These are phyloP conservation scores for Trichoderma aggressivum DNA, from an alignment of 2,329 filamentous ascomycete genomes.

Conservation along the genomic window DNA sequence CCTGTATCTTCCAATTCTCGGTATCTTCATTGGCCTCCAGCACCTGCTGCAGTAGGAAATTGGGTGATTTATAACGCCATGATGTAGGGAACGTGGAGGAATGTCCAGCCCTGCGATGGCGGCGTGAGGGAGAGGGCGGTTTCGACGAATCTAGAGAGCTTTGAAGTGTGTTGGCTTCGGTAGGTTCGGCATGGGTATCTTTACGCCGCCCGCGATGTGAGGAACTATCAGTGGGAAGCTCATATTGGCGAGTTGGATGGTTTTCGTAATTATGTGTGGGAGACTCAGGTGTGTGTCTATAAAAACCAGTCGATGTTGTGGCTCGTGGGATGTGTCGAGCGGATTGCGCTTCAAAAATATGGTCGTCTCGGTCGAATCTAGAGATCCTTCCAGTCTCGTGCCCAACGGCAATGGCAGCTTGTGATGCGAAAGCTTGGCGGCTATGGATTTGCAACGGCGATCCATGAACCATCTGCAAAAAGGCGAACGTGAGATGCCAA, in stretches of 20 bases:
- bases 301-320: neutral
- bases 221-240: no score
- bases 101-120: neutral
- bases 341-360: neutral
- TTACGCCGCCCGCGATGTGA: neutral
- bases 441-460: neutral
- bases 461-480: slow-evolving; percentile 12
- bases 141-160: neutral
- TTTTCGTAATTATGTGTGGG: neutral
- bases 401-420: slow-evolving; percentile 3
- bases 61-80: slow-evolving; percentile 22
- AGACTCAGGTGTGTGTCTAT: neutral
- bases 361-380: slow-evolving; percentile 1
- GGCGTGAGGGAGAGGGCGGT: neutral
- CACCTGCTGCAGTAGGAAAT: slow-evolving; percentile 26
- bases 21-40: slow-evolving; percentile 17
- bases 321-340: neutral
- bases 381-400: neutral
- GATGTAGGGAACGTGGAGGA: neutral
- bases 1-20: slow-evolving; percentile 21
- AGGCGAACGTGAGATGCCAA: neutral
- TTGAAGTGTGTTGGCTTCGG: neutral
- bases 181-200: neutral
- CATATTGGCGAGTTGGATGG: neutral
- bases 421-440: slow-evolving; percentile 5